Base-by-base conservation (phyloP, 495 filamentous ascomycete genomes). In the Penicillium canescens region DNA sequence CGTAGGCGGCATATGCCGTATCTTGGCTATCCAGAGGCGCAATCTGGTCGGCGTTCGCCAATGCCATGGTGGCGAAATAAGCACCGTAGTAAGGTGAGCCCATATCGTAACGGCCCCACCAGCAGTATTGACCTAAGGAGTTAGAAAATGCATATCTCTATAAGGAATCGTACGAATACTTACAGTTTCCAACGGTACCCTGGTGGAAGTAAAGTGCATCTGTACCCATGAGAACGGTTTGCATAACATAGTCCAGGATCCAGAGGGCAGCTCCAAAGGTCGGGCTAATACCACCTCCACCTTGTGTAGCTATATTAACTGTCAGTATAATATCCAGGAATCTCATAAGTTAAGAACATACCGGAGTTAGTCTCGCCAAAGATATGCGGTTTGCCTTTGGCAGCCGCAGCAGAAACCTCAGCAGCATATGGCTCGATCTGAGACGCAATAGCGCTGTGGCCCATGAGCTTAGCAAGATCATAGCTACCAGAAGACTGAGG, bases 321-420 rank as follows among this genome's bases (percentile, higher is more conserved):
- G 31, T 60, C 35, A 61, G 52, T 21, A 31, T 21, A 43, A 10
- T 5, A 11, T 11, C 12, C 4, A 21, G 28, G 0, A 24, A 3
- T 8, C 13, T 9, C 4, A 14, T 1, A 21, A 24, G 10, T 33
- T 21, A 21, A 23, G 4, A 11, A 54, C 46, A 6, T 70, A 80
- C 79, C 78, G 0, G 78, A 82, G 54, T 85, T 84, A 0, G 80
- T 86, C 65, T 86, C 82, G 2, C 82, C 82, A 26, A 86, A 73
- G 9, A 85, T 67, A 58, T 83, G 83, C 8, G 76, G 70, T 46
- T 82, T 83, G 1, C 73, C 73, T 26, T 68, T 54, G 2, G 45
- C 60, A n/a, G 61, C 50, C 7, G 78, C 77, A 12, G 81, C 76
- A 1, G 71, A 60, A 1, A 83, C 64, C 46, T 86, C 80, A 1